These are phyloP conservation scores for Trichoderma gracile DNA, from an alignment of 2,329 filamentous ascomycete genomes.

Conservation along the genomic window DNA sequence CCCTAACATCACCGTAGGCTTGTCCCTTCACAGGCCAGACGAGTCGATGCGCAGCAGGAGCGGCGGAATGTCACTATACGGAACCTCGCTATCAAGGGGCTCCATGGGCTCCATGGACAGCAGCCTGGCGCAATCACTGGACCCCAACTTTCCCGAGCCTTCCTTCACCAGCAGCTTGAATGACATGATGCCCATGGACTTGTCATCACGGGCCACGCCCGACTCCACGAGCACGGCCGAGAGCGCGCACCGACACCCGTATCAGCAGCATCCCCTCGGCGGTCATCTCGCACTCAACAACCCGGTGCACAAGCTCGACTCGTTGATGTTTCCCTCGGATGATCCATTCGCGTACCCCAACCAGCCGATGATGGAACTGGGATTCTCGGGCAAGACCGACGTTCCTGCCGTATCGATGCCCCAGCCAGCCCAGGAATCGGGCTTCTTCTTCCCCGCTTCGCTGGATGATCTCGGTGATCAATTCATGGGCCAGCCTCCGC, in stretches of 20 bases:
- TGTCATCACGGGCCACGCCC: conserved; percentile 46
- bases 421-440: conserved; percentile 40
- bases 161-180: conserved; percentile 44
- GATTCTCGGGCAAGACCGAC: conserved; percentile 42
- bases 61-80: conserved; percentile 32
- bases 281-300: conserved; percentile 42
- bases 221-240: conserved; percentile 47
- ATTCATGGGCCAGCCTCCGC: conserved; percentile 68
- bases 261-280: conserved; percentile 37
- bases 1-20: conserved; percentile 36
- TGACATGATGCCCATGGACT: conserved; percentile 49
- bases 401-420: conserved; percentile 38
- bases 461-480: conserved; percentile 72
- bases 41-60: conserved; percentile 39
- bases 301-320: conserved; percentile 66
- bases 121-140: conserved; percentile 35
- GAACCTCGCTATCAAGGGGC: conserved; percentile 32
- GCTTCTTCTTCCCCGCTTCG: conserved; percentile 54
- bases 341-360: conserved; percentile 81
- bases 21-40: conserved; percentile 39
- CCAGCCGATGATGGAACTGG: conserved; percentile 67
- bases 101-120: conserved; percentile 44
- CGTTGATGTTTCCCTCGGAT: conserved; percentile 77
- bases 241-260: conserved; percentile 42
- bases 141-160: conserved; percentile 40